Base-by-base conservation (phyloP, 73 alveolate species). In the Tetrahymena borealis region DNA sequence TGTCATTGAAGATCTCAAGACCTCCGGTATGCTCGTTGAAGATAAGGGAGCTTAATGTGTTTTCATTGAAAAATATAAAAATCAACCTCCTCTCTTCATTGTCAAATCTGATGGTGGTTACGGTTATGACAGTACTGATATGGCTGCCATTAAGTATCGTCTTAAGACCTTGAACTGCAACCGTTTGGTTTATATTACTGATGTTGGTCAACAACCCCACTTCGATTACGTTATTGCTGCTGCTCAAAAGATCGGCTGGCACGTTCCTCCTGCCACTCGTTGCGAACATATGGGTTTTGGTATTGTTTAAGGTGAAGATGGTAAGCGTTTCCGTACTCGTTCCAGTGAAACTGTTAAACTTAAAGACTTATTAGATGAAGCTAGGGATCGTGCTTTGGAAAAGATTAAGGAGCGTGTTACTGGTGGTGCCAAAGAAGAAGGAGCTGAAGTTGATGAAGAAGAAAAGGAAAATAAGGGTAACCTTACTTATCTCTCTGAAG, bases 261-360 rank as follows among this genome's bases (percentile, higher is more conserved):
- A 94, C 91, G 94, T 95, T 41, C 97, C 97, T 18, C 94, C 96
- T 11, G 93, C 95, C 32, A 96, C 98, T 33, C 96, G 98, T 91
- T 39, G 98, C 91, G 99, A 98, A 85, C 99, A 98, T 97, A 97
- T 99, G 99, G 99, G 99, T 78, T 99, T 99, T 93, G 99, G 99
- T 11, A 93, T 99, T 38, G 99, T 99, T 33, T 98, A 94, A 92
- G 99, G 99, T 11, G 97, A 95, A 78, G 99, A 98, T 94, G 99
- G 99, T 9, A 98, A 98, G 96, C 98, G 98, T 95, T 98, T 99
- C 92, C 96, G 97, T 90, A 97, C 99, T 38, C 96, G 99, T 60
- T 96, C 98, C 38, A 99, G 99, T 2, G 99, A 98, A 12, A 96
- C 97, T 92, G 98, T 98, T 35, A 99, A 98, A 91, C 98, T 99